A percentile compares a stretch with the other conserved stretches of the same genome.
These are phyloP conservation scores for Ascochyta clinopodiicola DNA, from an alignment of 2,329 filamentous ascomycete genomes.

Conservation along the genomic window DNA sequence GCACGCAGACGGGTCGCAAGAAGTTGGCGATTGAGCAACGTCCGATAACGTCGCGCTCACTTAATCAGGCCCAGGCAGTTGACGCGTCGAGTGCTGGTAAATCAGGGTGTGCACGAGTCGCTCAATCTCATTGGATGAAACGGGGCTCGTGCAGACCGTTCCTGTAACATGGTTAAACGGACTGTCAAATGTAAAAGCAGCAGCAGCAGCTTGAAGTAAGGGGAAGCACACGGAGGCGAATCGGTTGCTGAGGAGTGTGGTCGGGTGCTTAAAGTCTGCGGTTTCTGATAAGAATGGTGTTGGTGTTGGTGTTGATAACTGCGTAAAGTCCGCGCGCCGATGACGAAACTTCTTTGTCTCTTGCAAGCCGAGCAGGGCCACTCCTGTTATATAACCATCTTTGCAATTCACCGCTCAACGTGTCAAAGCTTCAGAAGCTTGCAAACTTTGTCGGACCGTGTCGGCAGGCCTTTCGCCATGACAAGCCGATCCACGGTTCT, in stretches of 20 bases:
- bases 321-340: constrained; percentile 17
- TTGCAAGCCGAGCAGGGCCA: constrained; percentile 1
- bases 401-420: constrained; percentile 3
- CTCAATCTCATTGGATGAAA: constrained; percentile 43
- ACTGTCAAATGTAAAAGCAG: constrained; percentile 36
- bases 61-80: constrained; percentile 26
- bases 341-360: constrained; percentile 20
- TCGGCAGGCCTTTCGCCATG: constrained; percentile 12
- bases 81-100: constrained; percentile 27
- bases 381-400: constrained; percentile 3
- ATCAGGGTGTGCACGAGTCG: constrained; percentile 32
- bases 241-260: constrained; percentile 31
- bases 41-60: constrained; percentile 17
- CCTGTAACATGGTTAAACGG: constrained; percentile 45
- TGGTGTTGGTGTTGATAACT: constrained; percentile 26
- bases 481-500: constrained; percentile 9
- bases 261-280: constrained; percentile 16
- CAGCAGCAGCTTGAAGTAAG: constrained; percentile 34
- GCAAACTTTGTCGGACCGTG: constrained; percentile 12
- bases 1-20: constrained; percentile 20
- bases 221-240: constrained; percentile 40
- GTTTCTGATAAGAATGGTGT: constrained; percentile 14
- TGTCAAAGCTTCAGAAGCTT: constrained; percentile 21
- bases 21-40: constrained; percentile 18
- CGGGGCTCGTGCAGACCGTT: constrained; percentile 28